Base-by-base conservation (phyloP, 2,329 filamentous ascomycete species). In the Neodidymelliopsis sp. region DNA sequence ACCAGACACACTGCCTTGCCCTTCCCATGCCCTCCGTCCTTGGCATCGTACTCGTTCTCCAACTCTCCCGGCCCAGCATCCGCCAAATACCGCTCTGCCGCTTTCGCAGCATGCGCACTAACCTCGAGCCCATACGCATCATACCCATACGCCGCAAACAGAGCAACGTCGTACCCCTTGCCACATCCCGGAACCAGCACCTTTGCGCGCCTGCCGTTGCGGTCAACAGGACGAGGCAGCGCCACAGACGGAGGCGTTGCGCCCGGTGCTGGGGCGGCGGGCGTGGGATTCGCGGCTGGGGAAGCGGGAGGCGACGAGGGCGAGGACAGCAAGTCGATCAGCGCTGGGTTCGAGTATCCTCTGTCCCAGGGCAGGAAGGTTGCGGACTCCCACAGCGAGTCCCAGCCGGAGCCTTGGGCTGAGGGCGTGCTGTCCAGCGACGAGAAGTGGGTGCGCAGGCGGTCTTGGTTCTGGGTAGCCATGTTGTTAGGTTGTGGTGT, bases 171-270 rank as follows among this genome's bases (percentile, higher is more conserved):
- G 65, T 94, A 88, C 4, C 91, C 91, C 35, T 83, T 82, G 0
- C 91, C 91, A 71, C 91, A 96, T 4, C 90, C 91, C 0, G 91
- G 89, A 0, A 96, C 87, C 7, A 95, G 77, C 1, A 87, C 90
- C 47, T 76, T 78, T 60, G 81, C 82, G 46, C 70, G 75, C 62
- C 20, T 71, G 45, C 64, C 62, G 22, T 60, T 59, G 0, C 41
- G 7, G 1, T 24, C 49, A 8, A 60, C 15, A 2, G 65, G 41
- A 0, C 18, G 4, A 2, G 75, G 75, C 20, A 81, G 60, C 4
- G 75, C 64, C 11, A 70, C 62, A 2, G 56, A 59, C 4, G 67
- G 63, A 2, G 52, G 41, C 12, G 31, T 20, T 30, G 41, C 35
- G n/a, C 37, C 49, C 11, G 31, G 35, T 5, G 52, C 22, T 8